phyloP scores from a whole-genome alignment of 495 filamentous ascomycete species.

The Aspergillus nanangensis region DNA sequence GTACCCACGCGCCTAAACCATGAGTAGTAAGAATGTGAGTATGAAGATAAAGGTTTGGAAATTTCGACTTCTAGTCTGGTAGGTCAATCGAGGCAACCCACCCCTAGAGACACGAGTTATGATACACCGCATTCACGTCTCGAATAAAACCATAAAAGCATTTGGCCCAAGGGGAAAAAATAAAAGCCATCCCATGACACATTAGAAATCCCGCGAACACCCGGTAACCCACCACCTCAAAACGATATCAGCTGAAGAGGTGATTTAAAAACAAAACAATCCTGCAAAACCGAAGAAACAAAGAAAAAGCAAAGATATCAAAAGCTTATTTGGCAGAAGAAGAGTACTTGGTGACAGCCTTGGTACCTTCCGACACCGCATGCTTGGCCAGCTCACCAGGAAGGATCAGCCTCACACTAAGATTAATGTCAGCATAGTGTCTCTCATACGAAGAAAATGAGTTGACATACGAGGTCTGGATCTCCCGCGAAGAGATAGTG shows the following conservation, averaged over 20 bases:
- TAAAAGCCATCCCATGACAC: constrained; percentile 82
- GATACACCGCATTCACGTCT: constrained; percentile 70
- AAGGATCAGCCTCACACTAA: constrained; percentile 86
- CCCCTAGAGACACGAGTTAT: constrained; percentile 57
- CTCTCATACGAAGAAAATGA: neutral
- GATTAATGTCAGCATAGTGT: constrained; percentile 10
- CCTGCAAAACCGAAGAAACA: constrained; percentile 36
- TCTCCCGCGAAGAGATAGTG: constrained; percentile 98
- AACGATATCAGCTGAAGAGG: constrained; percentile 56
- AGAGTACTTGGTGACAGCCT: constrained; percentile 99
- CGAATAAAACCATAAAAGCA: constrained; percentile 68
- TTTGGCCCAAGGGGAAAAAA: constrained; percentile 60
- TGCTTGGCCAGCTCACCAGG: constrained; percentile 99
- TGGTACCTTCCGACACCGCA: constrained; percentile 98
- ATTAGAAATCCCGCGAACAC: constrained; percentile 72
- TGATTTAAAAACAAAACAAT: constrained; percentile 45
- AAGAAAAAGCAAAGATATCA: constrained; percentile 35
- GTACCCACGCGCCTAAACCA: too few species aligned
- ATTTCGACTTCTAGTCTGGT: constrained; percentile 43
- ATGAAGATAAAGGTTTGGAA: neutral
- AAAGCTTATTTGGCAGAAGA: constrained; percentile 93
- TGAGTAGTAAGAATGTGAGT: too few species aligned
- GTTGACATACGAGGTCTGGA: constrained; percentile 87
- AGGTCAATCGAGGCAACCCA: constrained; percentile 31
- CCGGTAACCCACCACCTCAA: constrained; percentile 59